phyloP scores from a whole-genome alignment of 2,329 filamentous ascomycete genomes.

The Anisogramma anomala region DNA sequence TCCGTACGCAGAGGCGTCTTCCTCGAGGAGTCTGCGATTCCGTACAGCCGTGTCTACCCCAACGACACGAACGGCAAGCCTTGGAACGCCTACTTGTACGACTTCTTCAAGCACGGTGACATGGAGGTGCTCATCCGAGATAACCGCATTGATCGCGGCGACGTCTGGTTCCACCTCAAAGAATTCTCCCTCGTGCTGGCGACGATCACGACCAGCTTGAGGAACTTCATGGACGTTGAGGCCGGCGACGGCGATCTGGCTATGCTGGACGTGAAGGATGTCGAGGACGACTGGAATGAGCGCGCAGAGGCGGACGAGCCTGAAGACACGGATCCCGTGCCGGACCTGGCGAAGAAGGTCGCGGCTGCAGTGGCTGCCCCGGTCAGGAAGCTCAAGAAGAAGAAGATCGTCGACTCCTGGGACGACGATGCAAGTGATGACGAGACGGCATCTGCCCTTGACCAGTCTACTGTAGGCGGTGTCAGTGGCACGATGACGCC shows the following conservation, averaged over 20 bases:
- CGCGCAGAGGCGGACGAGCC: conserved; percentile 38
- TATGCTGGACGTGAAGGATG: conserved; percentile 34
- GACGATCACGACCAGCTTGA: conserved; percentile 57
- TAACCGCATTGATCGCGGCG: conserved; percentile 54
- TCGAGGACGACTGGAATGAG: conserved; percentile 21
- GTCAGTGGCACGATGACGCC: not conserved
- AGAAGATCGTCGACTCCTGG: conserved; percentile 32
- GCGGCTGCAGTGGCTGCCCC: not conserved
- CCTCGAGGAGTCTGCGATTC: conserved; percentile 62
- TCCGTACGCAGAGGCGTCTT: conserved; percentile 58
- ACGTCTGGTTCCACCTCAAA: conserved; percentile 64
- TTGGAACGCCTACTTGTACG: conserved; percentile 58
- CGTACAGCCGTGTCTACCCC: conserved; percentile 51
- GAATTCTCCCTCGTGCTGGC: conserved; percentile 47
- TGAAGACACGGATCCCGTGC: conserved; percentile 24
- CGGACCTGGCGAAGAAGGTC: not conserved
- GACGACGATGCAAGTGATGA: conserved; percentile 28
- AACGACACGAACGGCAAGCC: conserved; percentile 37
- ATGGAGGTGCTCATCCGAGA: conserved; percentile 45
- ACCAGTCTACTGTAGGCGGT: conserved; percentile 18
- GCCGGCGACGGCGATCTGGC: conserved; percentile 30
- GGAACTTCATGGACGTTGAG: conserved; percentile 42
- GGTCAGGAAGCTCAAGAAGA: conserved; percentile 20
- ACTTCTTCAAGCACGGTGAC: conserved; percentile 68
- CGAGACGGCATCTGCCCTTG: conserved; percentile 22